Evolutionary conservation across 345 rosid genomes (phyloP).

Genomic region (Schrenkiella parvula): DNA sequence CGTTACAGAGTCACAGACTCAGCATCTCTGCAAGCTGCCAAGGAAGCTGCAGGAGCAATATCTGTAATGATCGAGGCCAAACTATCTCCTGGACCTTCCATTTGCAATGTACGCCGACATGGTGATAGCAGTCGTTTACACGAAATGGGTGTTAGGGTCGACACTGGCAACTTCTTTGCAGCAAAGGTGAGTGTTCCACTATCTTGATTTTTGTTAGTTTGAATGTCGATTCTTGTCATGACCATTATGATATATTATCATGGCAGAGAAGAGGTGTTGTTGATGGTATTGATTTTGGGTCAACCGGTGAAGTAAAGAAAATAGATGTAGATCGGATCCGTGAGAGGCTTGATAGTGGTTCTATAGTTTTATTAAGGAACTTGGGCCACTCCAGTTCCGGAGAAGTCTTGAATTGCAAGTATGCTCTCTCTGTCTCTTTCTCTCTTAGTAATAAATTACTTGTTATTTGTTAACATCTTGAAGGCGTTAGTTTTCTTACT

Average conservation of each 20-base stretch:
- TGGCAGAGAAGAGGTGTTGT: conserved; percentile 92
- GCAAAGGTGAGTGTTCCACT: conserved; percentile 57
- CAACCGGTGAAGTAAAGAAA: conserved; percentile 94
- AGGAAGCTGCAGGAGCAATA: conserved; percentile 89
- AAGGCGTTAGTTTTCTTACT: background rate
- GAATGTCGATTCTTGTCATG: background rate
- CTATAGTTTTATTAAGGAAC: conserved; percentile 80
- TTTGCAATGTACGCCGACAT: conserved; percentile 74
- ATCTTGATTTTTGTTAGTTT: background rate
- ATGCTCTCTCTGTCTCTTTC: conserved; percentile 33
- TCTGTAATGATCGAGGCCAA: conserved; percentile 86
- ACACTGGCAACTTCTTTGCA: conserved; percentile 95
- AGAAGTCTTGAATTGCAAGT: conserved; percentile 99
- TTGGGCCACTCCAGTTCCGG: conserved; percentile 94
- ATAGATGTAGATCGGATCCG: conserved; percentile 77
- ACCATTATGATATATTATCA: conserved; percentile 5
- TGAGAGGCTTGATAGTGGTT: conserved; percentile 86
- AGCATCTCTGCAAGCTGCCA: conserved; percentile 74
- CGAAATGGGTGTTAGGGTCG: conserved; percentile 91
- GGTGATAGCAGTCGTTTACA: conserved; percentile 89
- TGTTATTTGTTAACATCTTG: background rate
- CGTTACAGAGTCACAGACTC: conserved; percentile 79
- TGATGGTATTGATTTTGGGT: conserved; percentile 90
- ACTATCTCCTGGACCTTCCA: conserved; percentile 93
- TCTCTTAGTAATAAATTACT: background rate